Evolutionary conservation across 805 yeast species (phyloP), one percentile per base, ranked within the genome.

Genomic region (Scheffersomyces amazonensis): DNA sequence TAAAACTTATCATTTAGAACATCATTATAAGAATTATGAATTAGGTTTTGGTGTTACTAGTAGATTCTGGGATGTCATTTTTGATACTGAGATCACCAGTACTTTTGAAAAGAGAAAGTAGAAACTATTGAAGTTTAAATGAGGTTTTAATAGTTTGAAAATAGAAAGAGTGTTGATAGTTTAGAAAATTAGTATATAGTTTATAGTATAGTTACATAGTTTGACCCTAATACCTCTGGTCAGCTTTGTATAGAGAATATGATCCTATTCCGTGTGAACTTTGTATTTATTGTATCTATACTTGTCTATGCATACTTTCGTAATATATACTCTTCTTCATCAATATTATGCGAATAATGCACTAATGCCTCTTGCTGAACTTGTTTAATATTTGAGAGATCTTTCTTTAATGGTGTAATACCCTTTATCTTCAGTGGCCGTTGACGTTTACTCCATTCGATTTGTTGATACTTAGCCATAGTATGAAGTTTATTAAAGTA

Each of bases 1-100:
- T 56, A 93, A 93, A 65, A 87, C 85, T 35, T 83, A 88, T 59
- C 99, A 93, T 62, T 75, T 93, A 64, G 98, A 91, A 62, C 99
- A 93, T 64, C 99, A 93, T 60, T 93, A 93, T 73, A 90, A 91
- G 71, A 91, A 93, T 66, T 93, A 87, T 64, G 96, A 95, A 64
- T 69, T 90, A 51, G 99, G 98, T 1, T 93, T 90, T 52, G 99
- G 99, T 50, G 98, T 93, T 46, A 88, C 98, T 21, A 77, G 89
- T 44, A 81, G 78, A 66, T 87, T 87, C 65, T 93, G 99, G 99
- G 99, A 93, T 62, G 75, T 66, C 19, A 87, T 93, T 9, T 93
- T 93, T 60, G 87, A 85, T 41, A 91, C 98, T 29, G 83, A 80
- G 48, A 70, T 88, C 53, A 73, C 76, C 32, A 68, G 68, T 16